Conservation (phyloP, 108 stramenopile species). For the Fragilariopsis cylindrus region DNA sequence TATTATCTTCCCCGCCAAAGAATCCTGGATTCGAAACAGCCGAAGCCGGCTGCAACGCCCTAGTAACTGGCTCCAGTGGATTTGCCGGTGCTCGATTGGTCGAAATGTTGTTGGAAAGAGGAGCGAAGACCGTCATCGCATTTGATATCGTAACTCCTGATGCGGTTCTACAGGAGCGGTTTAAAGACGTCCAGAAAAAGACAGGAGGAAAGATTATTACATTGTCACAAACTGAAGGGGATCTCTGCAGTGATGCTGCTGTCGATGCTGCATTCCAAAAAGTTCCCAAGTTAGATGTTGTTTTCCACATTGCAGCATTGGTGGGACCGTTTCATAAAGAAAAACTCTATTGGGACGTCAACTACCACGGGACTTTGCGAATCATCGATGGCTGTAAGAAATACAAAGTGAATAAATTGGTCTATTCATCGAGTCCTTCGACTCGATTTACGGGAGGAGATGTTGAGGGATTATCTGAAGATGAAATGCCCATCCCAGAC, state of each 20-base stretch:
- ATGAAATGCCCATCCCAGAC: conserved; percentile 59
- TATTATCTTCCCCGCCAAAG: conserved; percentile 8
- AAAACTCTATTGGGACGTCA: conserved; percentile 82
- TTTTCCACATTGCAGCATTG: conserved; percentile 96
- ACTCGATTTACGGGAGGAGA: conserved; percentile 96
- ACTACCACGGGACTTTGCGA: conserved; percentile 84
- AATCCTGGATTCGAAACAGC: conserved; percentile 51
- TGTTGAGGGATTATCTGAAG: conserved; percentile 82
- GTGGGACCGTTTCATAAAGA: conserved; percentile 94
- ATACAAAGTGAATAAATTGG: conserved; percentile 85
- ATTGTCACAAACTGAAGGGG: conserved; percentile 51
- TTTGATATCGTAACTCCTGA: conserved; percentile 88
- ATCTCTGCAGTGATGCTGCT: conserved; percentile 80
- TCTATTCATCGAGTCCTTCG: conserved; percentile 90
- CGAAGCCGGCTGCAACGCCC: conserved; percentile 26
- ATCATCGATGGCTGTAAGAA: conserved; percentile 80
- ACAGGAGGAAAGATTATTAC: conserved; percentile 42
- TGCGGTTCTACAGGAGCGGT: conserved; percentile 55
- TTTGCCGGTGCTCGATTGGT: conserved; percentile 94
- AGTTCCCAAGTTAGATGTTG: conserved; percentile 70
- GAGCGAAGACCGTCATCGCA: conserved; percentile 88
- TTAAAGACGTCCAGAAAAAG: conserved; percentile 37
- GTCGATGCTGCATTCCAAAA: conserved; percentile 73
- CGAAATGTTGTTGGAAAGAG: conserved; percentile 97
- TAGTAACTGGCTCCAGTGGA: conserved; percentile 95